Conservation (phyloP, 2,329 filamentous ascomycete species). For the Fusarium mexicanum region DNA sequence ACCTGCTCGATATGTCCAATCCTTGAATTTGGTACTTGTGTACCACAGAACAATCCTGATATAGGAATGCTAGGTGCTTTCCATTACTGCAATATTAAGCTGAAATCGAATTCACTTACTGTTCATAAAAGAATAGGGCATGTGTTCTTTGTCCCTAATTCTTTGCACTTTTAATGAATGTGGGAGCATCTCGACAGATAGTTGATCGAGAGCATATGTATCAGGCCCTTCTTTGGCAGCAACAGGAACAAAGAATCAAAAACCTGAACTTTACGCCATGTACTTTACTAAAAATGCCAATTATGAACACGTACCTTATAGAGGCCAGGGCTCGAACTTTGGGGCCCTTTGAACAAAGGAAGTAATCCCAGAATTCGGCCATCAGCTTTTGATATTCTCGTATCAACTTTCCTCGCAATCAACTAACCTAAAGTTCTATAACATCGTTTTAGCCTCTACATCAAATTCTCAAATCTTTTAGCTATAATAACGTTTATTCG, state of each 20-base stretch:
- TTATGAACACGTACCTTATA: neutral
- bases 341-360: neutral
- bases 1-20: neutral
- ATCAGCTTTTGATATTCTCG: too few species aligned
- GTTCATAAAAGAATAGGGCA: rapidly evolving
- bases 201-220: rapidly evolving
- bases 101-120: rapidly evolving
- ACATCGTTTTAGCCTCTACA: too few species aligned
- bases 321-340: neutral
- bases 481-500: too few species aligned
- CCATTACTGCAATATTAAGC: rapidly evolving
- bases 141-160: neutral
- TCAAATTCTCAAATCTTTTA: too few species aligned
- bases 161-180: rapidly evolving
- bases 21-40: too few species aligned
- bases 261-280: rapidly evolving
- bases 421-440: too few species aligned
- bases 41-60: neutral
- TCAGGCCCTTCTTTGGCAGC: neutral
- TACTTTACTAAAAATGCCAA: rapidly evolving
- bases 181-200: neutral
- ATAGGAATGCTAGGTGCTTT: neutral
- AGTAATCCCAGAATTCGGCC: neutral
- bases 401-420: too few species aligned
- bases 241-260: neutral